Base-by-base conservation (phyloP, 495 filamentous ascomycete species). In the Penicillium cataractarum region DNA sequence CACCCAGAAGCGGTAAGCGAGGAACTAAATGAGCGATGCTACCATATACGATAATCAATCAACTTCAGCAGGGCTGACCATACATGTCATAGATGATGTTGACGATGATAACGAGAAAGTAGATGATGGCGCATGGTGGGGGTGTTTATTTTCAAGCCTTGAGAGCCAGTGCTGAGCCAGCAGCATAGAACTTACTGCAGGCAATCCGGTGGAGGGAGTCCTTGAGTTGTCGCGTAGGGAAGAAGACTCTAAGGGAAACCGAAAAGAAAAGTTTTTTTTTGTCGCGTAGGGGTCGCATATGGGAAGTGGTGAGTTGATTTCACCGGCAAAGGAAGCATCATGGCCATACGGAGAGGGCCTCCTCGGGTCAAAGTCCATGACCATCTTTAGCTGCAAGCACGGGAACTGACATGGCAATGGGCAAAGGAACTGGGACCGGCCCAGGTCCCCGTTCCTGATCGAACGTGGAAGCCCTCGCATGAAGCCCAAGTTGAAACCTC, bases 401-500 rank as follows among this genome's bases (percentile, higher is more conserved):
- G 4, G 62, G 52, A 9, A 55, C 29, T 17, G 55, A 52, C 44
- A 67, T 52, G 19, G 52, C 22, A 17, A 65, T 55, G 17, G 50
- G 46, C 27, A 65, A 31, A 33, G 54, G 62, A 19, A 58, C 2
- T 9, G 55, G 51, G 6, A 37, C 6, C 15, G 42, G 44, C 27
- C 33, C 21, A 37, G 27, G 21, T 19, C 32, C 48, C 35, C 35
- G 62, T 17, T 65, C 60, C 17, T 63, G 70, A 0, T 70, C 70
- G 2, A 64, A 40, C n/a, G 49, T 52, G 49, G 67, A 55, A 52
- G 67, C 56, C 31, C 67, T 61, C 5, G 67, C 67, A 62, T 72
- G 68, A 51, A 73, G 68, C 9, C 70, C 70, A 6, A 73, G 64
- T 21, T 71, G 66, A 33, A 71, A 71, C 17, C 70, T 65, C 32